Base-by-base conservation (phyloP, 495 filamentous ascomycete species). In the Xylaria grammica region DNA sequence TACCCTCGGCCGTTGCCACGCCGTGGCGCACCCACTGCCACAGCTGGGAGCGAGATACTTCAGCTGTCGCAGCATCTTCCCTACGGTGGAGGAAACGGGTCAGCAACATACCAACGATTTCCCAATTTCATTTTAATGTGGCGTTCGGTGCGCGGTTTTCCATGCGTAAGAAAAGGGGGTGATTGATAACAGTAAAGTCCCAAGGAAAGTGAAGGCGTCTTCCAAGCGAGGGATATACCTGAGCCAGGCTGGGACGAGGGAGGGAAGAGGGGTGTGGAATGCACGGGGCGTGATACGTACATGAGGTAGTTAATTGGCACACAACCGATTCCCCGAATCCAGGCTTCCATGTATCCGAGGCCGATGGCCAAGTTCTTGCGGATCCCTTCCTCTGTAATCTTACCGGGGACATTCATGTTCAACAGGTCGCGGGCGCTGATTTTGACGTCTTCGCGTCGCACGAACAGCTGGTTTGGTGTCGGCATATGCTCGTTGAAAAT, bases 401-500 rank as follows among this genome's bases (percentile, higher is more conserved):
- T 86, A 40, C 95, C 95, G 24, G 96, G 92, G 20, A 98, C 90
- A 72, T 98, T 97, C 90, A 97, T 98, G 84, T 99, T 99, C 34
- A 99, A 85, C 26, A 99, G 84, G 73, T 99, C 95, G 73, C 94
- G 95, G 67, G 86, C 89, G 51, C 88, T 88, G 69, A 99, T 87
- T 72, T 86, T 78, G 52, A 97, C 93, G 51, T 97, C 95, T 80
- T 97, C 93, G 66, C 92, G 90, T 46, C 95, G 91, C 58, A 89
- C 78, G 77, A 93, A 94, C 54, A 98, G 85, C 82, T 99, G 95
- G 84, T 99, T 99, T 22, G 96, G 94, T 17, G 96, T 97, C 29
- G 95, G 96, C 95, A 99, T 99, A 82, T 98, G 78, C 83, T 93
- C 89, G 86, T 99, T 97, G 87, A 99, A 99, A 69, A 98, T 86